Percentiles rank a stretch among this genome's conserved stretches.
These are phyloP conservation scores for Leucaena leucocephala DNA, from an alignment of 306 rosid species.

Conservation along the genomic window DNA sequence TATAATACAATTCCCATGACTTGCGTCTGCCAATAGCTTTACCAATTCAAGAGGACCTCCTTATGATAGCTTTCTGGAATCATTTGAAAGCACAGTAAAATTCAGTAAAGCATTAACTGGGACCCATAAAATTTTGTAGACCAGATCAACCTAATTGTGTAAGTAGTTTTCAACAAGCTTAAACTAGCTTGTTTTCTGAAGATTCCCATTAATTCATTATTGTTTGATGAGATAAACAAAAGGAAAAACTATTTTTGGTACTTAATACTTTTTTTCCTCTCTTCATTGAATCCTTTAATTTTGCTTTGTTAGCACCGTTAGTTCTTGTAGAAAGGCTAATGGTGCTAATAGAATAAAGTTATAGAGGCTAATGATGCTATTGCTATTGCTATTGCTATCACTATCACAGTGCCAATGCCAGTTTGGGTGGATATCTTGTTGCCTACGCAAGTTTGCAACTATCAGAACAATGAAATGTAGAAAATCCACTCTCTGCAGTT, in stretches of 20 bases:
- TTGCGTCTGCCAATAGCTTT: neutral
- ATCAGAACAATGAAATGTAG: neutral
- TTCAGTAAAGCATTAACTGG: neutral
- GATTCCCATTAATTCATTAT: too few species aligned
- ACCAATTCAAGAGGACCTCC: slow-evolving; percentile 8
- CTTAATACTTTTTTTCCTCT: too few species aligned
- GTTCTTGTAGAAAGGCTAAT: too few species aligned
- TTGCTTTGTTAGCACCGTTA: too few species aligned
- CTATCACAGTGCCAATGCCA: slow-evolving; percentile 69
- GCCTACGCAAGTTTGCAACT: slow-evolving; percentile 47
- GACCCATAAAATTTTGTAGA: neutral
- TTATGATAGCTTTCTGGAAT: slow-evolving; percentile 66
- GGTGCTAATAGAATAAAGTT: too few species aligned
- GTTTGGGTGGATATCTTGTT: slow-evolving; percentile 73
- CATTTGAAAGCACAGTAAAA: slow-evolving; percentile 16
- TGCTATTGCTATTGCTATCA: slow-evolving; percentile 74
- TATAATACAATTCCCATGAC: neutral
- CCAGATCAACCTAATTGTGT: too few species aligned
- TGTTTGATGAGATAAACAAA: too few species aligned
- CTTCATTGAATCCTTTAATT: too few species aligned
- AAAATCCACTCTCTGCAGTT: neutral
- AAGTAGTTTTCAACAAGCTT: neutral
- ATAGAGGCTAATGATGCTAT: neutral
- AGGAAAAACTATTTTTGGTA: too few species aligned
- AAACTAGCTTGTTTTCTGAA: too few species aligned